Conservation (phyloP, 78 protist genomes). For the Anaeramoeba flamelloides region DNA sequence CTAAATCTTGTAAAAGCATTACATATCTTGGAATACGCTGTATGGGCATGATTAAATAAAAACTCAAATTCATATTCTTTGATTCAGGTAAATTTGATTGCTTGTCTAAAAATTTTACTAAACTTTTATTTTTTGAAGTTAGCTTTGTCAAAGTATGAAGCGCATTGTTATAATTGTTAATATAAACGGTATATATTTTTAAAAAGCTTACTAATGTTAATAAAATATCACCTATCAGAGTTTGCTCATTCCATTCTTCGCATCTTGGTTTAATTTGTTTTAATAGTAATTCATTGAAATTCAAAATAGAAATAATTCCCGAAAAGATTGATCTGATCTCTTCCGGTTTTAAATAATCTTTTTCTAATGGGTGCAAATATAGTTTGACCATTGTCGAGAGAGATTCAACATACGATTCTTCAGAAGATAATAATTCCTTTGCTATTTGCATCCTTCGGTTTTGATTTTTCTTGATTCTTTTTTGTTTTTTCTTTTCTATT, state of each 20-base stretch:
- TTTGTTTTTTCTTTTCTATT: not conserved
- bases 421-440: not conserved
- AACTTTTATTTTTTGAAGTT: not conserved
- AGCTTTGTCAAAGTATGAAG: not conserved
- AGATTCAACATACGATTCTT: not conserved
- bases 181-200: not conserved
- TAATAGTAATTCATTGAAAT: not conserved
- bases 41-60: not conserved
- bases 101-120: not conserved
- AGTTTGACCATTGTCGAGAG: not conserved
- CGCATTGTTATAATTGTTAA: not conserved
- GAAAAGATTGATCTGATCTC: not conserved
- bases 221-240: not conserved
- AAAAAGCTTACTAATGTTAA: not conserved
- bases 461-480: not conserved
- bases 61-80: not conserved
- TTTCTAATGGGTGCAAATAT: not conserved
- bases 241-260: not conserved
- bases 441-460: not conserved
- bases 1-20: not conserved
- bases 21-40: not conserved
- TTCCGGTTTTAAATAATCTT: not conserved
- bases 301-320: not conserved
- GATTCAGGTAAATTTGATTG: not conserved
- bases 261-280: not conserved